Evolutionary conservation across 2,329 filamentous ascomycete genomes (phyloP).

Genomic region (Pseudogymnoascus sp.): DNA sequence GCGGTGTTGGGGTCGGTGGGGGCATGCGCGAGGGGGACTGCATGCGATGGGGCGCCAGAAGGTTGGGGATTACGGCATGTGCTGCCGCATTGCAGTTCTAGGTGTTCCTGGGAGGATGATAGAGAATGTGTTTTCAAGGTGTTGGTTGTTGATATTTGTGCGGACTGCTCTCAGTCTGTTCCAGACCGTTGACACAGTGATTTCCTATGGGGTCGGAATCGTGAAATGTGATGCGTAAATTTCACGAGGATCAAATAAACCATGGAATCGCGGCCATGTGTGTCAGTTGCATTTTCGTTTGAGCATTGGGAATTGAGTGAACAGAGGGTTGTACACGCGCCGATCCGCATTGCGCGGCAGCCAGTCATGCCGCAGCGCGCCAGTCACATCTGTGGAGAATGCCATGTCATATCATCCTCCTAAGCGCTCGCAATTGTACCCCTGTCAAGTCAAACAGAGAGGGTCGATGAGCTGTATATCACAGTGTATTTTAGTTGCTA

Average conservation of each 20-base stretch:
- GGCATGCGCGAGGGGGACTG: not conserved
- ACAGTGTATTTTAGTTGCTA: not conserved
- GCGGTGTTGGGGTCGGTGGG: no score
- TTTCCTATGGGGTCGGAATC: not conserved
- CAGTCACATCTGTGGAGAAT: not conserved
- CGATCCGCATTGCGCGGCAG: not conserved
- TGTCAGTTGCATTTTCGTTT: not conserved
- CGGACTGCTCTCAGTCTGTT: not conserved
- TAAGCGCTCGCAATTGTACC: not conserved
- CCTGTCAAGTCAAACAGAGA: not conserved
- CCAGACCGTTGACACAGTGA: not conserved
- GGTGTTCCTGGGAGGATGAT: not conserved
- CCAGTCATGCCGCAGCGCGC: not conserved
- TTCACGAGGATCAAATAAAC: not conserved
- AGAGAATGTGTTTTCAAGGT: not conserved
- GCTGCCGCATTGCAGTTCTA: constrained; percentile 29
- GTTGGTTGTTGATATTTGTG: not conserved
- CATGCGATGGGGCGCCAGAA: constrained; percentile 25
- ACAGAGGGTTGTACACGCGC: not conserved
- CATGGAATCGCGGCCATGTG: not conserved
- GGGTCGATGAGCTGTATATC: not conserved
- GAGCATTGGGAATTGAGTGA: not conserved
- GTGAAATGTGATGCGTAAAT: not conserved
- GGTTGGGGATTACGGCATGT: constrained; percentile 27
- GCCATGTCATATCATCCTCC: not conserved